Evolutionary conservation across 176 grass and related monocot genomes (phyloP), one percentile per base, ranked within the genome.

Genomic region (Eleusine indica): DNA sequence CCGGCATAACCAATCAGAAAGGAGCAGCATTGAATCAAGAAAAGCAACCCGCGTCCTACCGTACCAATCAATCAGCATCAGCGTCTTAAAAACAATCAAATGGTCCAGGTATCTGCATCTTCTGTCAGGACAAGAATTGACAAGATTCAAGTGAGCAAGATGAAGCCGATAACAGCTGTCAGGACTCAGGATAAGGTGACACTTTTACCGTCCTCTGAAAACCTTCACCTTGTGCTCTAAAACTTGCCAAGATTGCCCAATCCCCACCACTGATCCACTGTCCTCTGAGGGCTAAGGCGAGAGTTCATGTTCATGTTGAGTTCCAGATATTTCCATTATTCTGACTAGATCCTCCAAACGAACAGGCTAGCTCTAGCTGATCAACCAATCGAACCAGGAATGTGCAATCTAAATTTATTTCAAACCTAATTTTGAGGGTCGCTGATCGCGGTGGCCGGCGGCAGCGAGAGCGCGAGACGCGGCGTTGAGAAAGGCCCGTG

Each of bases 51-150:
- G 21, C 12, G 4, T 0, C 56, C 29, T 6, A 22, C 64, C 40
- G 7, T 29, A 14, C 67, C 37, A 57, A 73, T 67, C 46, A 64
- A 82, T 70, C 42, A 28, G 73, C 74, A 76, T 70, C 41, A 56
- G 78, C 67, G 8, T 78, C 32, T 11, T 25, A 3, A 64, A 17
- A 64, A 64, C 18, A 47, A 71, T 12, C 57, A 61, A 41, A 57
- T 75, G 48, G 70, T 68, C 69, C 48, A 70, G 28, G 40, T 0
- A 7, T 5, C 25, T 10, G 11, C 73, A 57, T 70, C 65, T 70
- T 35, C 56, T 78, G 5, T 48, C 9, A 46, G 48, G 43, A 58
- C 48, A 3, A 58, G 35, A 57, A 57, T 43, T 42, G 28, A 56
- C 21, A 74, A 40, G 67, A 48, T 74, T 46, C 81, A 83, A 38